These are phyloP conservation scores for Lodderomyces jiufengensis DNA, from an alignment of 1,139 yeast genomes.

Conservation along the genomic window DNA sequence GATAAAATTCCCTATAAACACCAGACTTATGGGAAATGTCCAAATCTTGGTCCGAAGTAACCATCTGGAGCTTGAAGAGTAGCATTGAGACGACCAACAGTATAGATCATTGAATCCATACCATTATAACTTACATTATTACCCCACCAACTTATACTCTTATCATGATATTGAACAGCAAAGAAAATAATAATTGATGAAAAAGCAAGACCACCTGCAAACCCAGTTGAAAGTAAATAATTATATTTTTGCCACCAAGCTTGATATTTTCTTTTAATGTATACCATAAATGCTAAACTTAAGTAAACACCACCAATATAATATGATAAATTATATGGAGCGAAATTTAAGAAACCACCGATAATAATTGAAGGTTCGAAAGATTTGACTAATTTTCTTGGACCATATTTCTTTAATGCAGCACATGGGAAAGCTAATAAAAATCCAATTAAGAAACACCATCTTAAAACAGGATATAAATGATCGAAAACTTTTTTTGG, in stretches of 20 bases:
- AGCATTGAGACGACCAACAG: constrained; percentile 23
- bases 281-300: constrained; percentile 42
- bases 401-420: constrained; percentile 36
- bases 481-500: constrained; percentile 53
- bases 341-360: constrained; percentile 38
- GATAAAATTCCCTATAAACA: no score
- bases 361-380: constrained; percentile 44
- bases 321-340: constrained; percentile 51
- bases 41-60: constrained; percentile 44
- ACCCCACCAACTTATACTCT: constrained; percentile 54
- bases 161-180: constrained; percentile 44
- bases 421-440: constrained; percentile 42
- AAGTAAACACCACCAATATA: constrained; percentile 40
- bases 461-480: constrained; percentile 46
- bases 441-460: constrained; percentile 55
- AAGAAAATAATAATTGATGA: constrained; percentile 50
- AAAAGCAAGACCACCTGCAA: constrained; percentile 53
- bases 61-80: constrained; percentile 32
- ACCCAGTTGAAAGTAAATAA: constrained; percentile 49
- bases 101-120: constrained; percentile 24
- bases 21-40: constrained; percentile 35
- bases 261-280: constrained; percentile 38
- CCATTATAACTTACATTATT: constrained; percentile 42
- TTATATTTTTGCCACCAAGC: constrained; percentile 59
- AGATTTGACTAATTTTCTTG: constrained; percentile 22